Base-by-base conservation (phyloP, 2,329 filamentous ascomycete genomes). In the Trichoderma breve region DNA sequence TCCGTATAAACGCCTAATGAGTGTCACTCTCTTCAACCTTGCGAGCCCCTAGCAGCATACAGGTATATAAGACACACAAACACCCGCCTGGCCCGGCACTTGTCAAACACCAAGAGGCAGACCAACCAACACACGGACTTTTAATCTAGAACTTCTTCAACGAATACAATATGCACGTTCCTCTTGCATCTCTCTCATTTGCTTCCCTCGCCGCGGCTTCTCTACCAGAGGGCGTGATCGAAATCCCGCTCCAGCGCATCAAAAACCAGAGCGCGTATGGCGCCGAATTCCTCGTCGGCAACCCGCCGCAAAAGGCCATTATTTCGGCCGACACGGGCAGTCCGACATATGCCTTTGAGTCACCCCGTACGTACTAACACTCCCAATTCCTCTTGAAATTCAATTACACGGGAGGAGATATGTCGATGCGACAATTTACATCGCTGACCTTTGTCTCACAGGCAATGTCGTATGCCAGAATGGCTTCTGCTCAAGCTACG, bases 181-280 rank as follows among this genome's bases (percentile, higher is more conserved):
- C 66, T 4, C 53, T 69, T 26, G 32, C 43, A n/a, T 53, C 62
- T 6, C 36, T 66, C 21, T 47, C 63, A 32, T 34, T 69, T 4
- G 66, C 65, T 24, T 60, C 72, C 15, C 53, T 66, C 14, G 70
- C 71, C 4, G 47, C 61, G 3, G 57, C 70, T 3, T 34, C 63
- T 32, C 36, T 72, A 9, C 70, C 65, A 8, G 32, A 68, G n/a
- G 73, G 73, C 11, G 70, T 73, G 6, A 60, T 70, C 15, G 53
- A 71, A 21, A 47, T 71, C 14, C 73, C 73, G 2, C 63, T 73
- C 43, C 60, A 63, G 53, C 65, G 73, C 57, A 72, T 69, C 43
- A 74, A 72, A 62, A 70, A 73, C 18, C 67, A 74, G 39, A 63
- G 18, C 7, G 73, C 73, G 14, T 74, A 74, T 43, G 73, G 72